These are phyloP conservation scores for Alternaria gansuensis DNA, from an alignment of 2,329 filamentous ascomycete species.

Conservation along the genomic window DNA sequence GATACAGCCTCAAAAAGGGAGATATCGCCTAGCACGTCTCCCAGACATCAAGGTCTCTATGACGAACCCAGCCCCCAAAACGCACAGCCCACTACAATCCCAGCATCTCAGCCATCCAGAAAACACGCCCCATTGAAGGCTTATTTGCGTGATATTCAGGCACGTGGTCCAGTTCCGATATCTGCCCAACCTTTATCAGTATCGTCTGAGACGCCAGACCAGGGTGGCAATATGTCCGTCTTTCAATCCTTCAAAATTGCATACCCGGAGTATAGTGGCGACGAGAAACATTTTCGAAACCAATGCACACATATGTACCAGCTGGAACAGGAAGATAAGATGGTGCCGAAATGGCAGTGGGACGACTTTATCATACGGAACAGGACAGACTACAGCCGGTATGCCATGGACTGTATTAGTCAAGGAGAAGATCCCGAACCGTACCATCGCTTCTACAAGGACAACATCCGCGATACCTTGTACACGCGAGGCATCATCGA, in stretches of 20 bases:
- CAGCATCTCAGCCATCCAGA: neutral
- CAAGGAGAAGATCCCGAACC: constrained; percentile 36
- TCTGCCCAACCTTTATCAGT: neutral
- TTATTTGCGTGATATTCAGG: neutral
- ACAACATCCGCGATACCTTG: constrained; percentile 39
- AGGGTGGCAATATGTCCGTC: constrained; percentile 14
- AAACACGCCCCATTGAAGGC: neutral
- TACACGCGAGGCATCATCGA: constrained; percentile 39
- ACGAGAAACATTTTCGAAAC: constrained; percentile 44
- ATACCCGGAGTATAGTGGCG: constrained; percentile 51
- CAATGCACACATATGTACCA: constrained; percentile 42
- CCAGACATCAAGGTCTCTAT: constrained; percentile 33
- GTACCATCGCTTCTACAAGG: constrained; percentile 50
- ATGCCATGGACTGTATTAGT: constrained; percentile 35
- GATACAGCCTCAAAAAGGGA: neutral
- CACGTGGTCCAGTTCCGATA: neutral
- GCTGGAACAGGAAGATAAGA: constrained; percentile 43
- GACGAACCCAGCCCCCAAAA: constrained; percentile 22
- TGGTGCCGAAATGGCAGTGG: constrained; percentile 52
- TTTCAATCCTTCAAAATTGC: constrained; percentile 43
- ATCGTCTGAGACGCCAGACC: neutral
- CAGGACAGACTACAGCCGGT: constrained; percentile 44
- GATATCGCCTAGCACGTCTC: constrained; percentile 23
- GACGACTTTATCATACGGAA: constrained; percentile 53
- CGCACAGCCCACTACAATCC: neutral